A percentile compares a stretch with the other conserved stretches of the same genome.
Conservation (phyloP, 106 monocot species). For the Allium fistulosum region DNA sequence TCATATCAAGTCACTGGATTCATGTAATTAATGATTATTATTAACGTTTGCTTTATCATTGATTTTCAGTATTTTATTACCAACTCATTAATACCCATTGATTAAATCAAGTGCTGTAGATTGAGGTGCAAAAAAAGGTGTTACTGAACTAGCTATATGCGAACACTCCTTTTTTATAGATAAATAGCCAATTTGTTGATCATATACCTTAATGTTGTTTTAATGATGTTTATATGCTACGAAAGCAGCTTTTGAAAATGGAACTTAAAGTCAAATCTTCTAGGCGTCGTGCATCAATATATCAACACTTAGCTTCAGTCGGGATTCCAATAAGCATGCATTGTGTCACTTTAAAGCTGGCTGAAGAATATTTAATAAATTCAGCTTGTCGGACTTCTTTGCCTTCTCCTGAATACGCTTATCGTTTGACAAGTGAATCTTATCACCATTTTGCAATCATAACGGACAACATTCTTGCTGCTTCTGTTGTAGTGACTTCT, state of each 20-base stretch:
- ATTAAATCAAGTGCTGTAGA: too few relatives aligned
- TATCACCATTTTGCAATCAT: conserved; percentile 43
- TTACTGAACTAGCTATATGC: too few relatives aligned
- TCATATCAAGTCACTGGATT: too few relatives aligned
- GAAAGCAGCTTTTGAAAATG: conserved; percentile 64
- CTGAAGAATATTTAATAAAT: conserved; percentile 50
- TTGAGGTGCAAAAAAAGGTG: too few relatives aligned
- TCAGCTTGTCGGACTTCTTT: conserved; percentile 35
- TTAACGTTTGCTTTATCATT: too few relatives aligned
- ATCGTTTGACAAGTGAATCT: conserved; percentile 26
- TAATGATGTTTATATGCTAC: background rate
- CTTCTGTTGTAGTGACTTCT: conserved; percentile 47
- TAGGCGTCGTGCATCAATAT: conserved; percentile 24
- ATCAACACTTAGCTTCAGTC: conserved; percentile 40
- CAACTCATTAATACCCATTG: too few relatives aligned
- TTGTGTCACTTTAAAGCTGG: conserved; percentile 39
- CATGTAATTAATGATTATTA: too few relatives aligned
- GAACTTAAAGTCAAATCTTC: conserved; percentile 42
- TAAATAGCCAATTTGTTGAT: too few relatives aligned
- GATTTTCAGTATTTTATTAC: too few relatives aligned
- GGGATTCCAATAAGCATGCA: conserved; percentile 52
- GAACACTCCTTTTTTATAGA: too few relatives aligned
- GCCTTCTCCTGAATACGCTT: conserved; percentile 42
- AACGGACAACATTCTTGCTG: conserved; percentile 63
- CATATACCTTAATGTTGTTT: too few relatives aligned